Conservation (phyloP, 768 basidiomycete species). For the Panaeolus papilionaceus region DNA sequence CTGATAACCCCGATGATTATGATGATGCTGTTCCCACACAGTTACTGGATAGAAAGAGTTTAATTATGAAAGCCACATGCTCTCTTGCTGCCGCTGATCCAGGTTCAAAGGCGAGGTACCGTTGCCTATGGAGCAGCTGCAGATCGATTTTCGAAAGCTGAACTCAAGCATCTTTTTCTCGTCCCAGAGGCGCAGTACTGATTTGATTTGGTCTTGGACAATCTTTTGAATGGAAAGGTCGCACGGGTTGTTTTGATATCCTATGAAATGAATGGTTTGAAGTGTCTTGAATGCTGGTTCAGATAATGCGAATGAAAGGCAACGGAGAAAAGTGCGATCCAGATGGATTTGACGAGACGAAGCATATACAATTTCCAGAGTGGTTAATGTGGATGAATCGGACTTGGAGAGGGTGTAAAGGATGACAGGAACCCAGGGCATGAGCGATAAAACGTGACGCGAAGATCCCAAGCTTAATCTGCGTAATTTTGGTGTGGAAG, state of each 20-base stretch:
- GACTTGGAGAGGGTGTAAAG: constrained; percentile 26
- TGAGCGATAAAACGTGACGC: constrained; percentile 33
- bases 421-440: constrained; percentile 36
- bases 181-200: background rate
- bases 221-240: constrained; percentile 26
- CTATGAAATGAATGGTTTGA: constrained; percentile 35
- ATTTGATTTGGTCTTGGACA: constrained; percentile 19
- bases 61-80: constrained; percentile 9
- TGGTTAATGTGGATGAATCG: constrained; percentile 23
- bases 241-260: constrained; percentile 25
- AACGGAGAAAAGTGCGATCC: constrained; percentile 33
- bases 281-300: constrained; percentile 29
- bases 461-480: constrained; percentile 35
- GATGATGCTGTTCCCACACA: constrained; percentile 5
- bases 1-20: background rate
- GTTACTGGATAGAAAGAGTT: constrained; percentile 9
- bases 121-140: background rate
- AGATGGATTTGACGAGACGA: constrained; percentile 39
- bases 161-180: constrained; percentile 6
- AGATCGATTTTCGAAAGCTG: background rate
- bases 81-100: constrained; percentile 6
- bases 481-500: constrained; percentile 28
- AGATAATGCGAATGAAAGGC: constrained; percentile 28
- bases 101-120: background rate
- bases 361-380: constrained; percentile 34